Evolutionary conservation across 2,329 filamentous ascomycete genomes (phyloP), one percentile per base, ranked within the genome.

Genomic region (Fusarium bactridioides): DNA sequence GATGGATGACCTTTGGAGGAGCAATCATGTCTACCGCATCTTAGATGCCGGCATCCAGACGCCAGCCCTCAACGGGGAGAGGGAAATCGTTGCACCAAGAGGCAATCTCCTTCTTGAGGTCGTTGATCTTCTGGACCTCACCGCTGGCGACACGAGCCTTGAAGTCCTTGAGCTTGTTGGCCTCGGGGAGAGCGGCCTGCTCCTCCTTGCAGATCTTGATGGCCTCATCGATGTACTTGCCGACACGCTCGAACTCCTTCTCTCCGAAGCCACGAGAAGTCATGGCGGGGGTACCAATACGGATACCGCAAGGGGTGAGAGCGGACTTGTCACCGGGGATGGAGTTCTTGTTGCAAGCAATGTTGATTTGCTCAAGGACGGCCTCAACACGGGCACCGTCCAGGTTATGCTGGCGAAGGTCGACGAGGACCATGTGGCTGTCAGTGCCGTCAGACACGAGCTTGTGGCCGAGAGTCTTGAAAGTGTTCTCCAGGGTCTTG

Each of bases 101-200:
- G 51, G 94, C 87, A 82, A 99, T 94, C 89, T 98, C 95, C 86
- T 94, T 92, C 87, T 91, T 93, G 82, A 97, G 88, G 76, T 88
- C 89, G 82, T 93, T 91, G 85, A 99, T 95, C 87, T 95, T 93
- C 69, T 89, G 84, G 54, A 97, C 88, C 80, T 92, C 89, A 73
- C 94, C 95, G 76, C 88, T 86, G 65, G 93, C 90, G 70, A 97
- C 94, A 89, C 94, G 95, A 82, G 90, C 91, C 89, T 95, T 97
- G 92, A 99, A 98, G 88, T 99, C 96, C 91, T 98, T 98, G 83
- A 97, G 93, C 91, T 97, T 98, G 91, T 98, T 99, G 80, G 94
- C 94, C 84, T 96, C 93, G 83, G 96, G 95, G 29, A 98, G 90
- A 73, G 88, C 86, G 67, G 82, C 87, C 87, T 98, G 96, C 78